A percentile compares a stretch with the other conserved stretches of the same genome.
These are phyloP conservation scores for Mortierella sp. DNA, from an alignment of 371 early-diverging fungal genomes.

Conservation along the genomic window DNA sequence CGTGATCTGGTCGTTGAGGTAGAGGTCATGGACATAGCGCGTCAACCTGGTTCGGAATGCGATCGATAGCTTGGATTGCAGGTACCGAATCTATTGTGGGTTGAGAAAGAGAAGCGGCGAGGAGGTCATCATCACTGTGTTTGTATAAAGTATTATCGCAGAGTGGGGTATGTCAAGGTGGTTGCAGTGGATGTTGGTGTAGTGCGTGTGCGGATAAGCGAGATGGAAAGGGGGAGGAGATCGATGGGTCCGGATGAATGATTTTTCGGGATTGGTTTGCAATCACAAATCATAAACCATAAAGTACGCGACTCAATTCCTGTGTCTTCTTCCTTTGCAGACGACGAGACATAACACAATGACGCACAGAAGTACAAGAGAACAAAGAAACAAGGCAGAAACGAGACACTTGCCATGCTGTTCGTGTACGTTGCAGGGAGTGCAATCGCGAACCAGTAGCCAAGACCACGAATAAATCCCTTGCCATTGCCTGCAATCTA, in stretches of 20 bases:
- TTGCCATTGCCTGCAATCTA: constrained; percentile 71
- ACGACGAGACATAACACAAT: too few relatives aligned
- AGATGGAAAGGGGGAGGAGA: too few relatives aligned
- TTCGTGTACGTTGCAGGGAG: constrained; percentile 98
- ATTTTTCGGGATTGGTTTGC: constrained; percentile 42
- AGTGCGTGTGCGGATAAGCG: too few relatives aligned
- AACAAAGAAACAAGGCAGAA: background rate
- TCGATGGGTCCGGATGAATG: constrained; percentile 20
- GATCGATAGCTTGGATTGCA: constrained; percentile 93
- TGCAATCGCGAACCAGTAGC: constrained; percentile 96
- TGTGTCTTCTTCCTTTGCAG: background rate
- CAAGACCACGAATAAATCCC: constrained; percentile 72
- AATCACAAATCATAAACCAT: constrained; percentile 37
- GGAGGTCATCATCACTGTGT: background rate
- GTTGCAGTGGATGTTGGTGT: too few relatives aligned
- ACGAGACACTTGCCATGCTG: constrained; percentile 79
- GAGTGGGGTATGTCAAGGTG: too few relatives aligned
- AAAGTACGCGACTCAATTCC: too few relatives aligned
- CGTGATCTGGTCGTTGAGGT: constrained; percentile 78
- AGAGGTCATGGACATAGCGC: constrained; percentile 81
- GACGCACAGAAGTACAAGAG: too few relatives aligned
- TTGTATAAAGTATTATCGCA: too few relatives aligned
- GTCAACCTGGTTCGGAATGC: constrained; percentile 89
- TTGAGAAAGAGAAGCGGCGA: background rate
- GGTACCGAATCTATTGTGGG: constrained; percentile 74